Conservation (phyloP, 2,329 filamentous ascomycete genomes). For the Monosporascus sp. region DNA sequence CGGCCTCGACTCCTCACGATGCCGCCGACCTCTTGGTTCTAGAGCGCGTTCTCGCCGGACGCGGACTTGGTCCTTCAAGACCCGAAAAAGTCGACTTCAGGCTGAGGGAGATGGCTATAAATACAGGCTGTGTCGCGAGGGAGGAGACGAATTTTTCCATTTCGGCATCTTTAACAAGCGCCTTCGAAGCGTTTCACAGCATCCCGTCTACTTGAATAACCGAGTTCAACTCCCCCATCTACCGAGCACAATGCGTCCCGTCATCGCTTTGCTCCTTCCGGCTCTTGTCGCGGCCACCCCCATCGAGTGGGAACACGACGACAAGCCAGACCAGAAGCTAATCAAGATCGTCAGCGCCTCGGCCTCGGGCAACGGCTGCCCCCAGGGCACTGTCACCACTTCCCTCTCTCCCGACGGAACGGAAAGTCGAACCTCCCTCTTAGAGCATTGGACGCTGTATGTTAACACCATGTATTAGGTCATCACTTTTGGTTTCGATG, state of each 20-base stretch:
- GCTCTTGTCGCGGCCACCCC: conserved; percentile 33
- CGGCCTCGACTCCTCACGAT: conserved; percentile 8
- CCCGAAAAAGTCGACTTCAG: background rate
- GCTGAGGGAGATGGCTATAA: background rate
- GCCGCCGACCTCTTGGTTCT: conserved; percentile 9
- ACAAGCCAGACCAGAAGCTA: conserved; percentile 25
- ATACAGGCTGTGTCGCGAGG: background rate
- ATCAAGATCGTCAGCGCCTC: conserved; percentile 36
- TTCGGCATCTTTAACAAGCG: background rate
- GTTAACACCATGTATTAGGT: conserved; percentile 24
- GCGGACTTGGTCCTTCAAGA: background rate
- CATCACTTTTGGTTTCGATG: conserved; percentile 42
- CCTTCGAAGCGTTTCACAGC: background rate
- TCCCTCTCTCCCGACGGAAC: conserved; percentile 37
- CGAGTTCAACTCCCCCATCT: no score
- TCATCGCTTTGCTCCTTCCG: conserved; percentile 24
- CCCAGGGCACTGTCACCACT: conserved; percentile 36
- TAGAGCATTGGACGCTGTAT: background rate
- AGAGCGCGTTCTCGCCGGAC: background rate
- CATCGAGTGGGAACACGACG: conserved; percentile 22
- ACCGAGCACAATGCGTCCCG: background rate
- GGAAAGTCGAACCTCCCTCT: conserved; percentile 17
- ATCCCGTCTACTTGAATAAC: no score
- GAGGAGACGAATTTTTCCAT: background rate
- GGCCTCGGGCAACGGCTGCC: conserved; percentile 40